Conservation (phyloP, 495 filamentous ascomycete species). For the Aspergillus homomorphus region DNA sequence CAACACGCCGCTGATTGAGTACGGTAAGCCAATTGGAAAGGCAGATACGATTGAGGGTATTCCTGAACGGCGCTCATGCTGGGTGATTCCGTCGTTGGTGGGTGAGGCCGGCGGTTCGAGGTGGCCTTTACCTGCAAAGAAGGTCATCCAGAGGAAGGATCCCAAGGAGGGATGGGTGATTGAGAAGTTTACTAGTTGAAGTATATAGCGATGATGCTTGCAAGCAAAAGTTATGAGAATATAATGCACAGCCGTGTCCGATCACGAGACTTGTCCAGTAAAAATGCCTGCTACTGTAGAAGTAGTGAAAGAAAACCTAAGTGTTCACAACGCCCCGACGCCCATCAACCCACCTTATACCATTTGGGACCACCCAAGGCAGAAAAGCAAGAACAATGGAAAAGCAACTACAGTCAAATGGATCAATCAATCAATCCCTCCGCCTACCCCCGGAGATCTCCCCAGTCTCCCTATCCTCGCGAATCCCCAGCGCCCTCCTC, state of each 20-base stretch:
- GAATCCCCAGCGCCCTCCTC: conserved; percentile 83
- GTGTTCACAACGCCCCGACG: conserved; percentile 4
- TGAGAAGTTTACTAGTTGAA: conserved; percentile 54
- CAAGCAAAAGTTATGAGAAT: conserved; percentile 19
- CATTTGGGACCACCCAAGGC: background rate
- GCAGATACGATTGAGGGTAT: conserved; percentile 57
- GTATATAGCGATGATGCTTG: conserved; percentile 24
- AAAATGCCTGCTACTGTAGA: background rate
- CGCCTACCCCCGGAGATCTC: conserved; percentile 57
- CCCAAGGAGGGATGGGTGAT: conserved; percentile 72
- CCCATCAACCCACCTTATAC: conserved; percentile 2
- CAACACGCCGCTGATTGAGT: conserved; percentile 78
- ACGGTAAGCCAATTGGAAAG: conserved; percentile 87
- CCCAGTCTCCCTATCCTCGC: conserved; percentile 83
- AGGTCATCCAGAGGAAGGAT: conserved; percentile 75
- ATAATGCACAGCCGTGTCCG: background rate
- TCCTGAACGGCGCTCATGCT: conserved; percentile 63
- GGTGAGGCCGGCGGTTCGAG: conserved; percentile 66
- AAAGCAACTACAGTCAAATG: conserved; percentile 1
- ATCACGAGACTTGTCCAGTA: background rate
- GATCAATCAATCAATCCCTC: conserved; percentile 33
- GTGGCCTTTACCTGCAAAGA: conserved; percentile 81
- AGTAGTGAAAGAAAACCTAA: background rate
- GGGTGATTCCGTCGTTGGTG: conserved; percentile 72
- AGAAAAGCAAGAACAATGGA: conserved; percentile 11